phyloP scores from a whole-genome alignment of 1,284 basidiomycete species.

The Cryptococcus floricola region DNA sequence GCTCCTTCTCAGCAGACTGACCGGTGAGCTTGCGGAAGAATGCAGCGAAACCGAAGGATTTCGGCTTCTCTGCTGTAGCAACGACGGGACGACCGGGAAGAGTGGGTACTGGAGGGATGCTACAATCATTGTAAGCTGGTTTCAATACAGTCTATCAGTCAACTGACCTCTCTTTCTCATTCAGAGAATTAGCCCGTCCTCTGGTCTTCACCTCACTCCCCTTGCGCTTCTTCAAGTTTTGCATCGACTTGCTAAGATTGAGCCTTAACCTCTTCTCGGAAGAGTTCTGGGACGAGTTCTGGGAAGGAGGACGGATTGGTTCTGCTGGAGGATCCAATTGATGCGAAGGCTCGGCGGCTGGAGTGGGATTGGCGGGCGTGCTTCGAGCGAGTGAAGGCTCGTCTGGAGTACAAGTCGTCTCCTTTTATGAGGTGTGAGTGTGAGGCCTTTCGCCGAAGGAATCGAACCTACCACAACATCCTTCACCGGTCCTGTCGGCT shows the following conservation, averaged over 20 bases:
- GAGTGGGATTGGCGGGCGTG: background rate
- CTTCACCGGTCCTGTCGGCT: too few species aligned
- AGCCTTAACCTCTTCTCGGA: slow-evolving; percentile 9
- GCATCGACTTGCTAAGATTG: slow-evolving; percentile 18
- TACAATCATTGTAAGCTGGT: background rate
- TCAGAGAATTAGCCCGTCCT: slow-evolving; percentile 6
- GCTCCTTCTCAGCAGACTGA: slow-evolving; percentile 8
- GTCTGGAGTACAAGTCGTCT: too few species aligned
- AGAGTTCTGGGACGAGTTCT: background rate
- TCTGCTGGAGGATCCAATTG: background rate
- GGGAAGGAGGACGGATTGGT: background rate
- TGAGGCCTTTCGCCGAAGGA: too few species aligned
- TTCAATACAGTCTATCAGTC: too few species aligned
- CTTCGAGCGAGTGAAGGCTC: too few species aligned
- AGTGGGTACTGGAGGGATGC: slow-evolving; percentile 4
- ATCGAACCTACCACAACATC: too few species aligned
- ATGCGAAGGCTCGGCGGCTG: background rate
- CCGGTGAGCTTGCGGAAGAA: slow-evolving; percentile 32
- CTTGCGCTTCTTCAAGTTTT: slow-evolving; percentile 16
- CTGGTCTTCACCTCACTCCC: slow-evolving; percentile 1
- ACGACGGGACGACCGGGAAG: background rate
- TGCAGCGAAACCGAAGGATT: slow-evolving; percentile 24
- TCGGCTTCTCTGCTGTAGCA: slow-evolving; percentile 3
- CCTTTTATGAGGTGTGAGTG: too few species aligned
- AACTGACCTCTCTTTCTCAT: slow-evolving; percentile 11